Evolutionary conservation across 1,284 basidiomycete genomes (phyloP), one percentile per base, ranked within the genome.

Genomic region (Cystobasidium sp.): DNA sequence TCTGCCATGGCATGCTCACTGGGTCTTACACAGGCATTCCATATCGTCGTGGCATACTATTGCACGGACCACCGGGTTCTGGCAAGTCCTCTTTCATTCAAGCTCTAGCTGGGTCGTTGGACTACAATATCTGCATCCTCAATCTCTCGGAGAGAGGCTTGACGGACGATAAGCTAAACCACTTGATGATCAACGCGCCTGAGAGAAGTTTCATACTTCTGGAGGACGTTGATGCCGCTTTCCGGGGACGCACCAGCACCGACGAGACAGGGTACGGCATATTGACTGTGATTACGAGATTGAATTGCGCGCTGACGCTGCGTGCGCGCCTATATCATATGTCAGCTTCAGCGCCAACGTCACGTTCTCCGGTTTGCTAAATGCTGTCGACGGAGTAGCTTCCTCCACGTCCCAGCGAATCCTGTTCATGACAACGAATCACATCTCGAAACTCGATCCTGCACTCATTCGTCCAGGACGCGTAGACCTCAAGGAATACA

Each of bases 371-470:
- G 97, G 97, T 37, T 90, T 99, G 80, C 85, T 99, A 41, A 99
- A 99, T 80, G 94, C 96, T 5, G 86, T 99, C 3, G 97, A 99
- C 81, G 97, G 97, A 20, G 96, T 99, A 16, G 96, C 95, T 1
- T 95, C 93, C 4, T 93, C 94, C 47, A 94, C 97, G 82, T 83
- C 83, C 37, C 94, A 97, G 80, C 89, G 97, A n/a, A 91, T 99
- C 80, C 89, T 99, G 53, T 99, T 99, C 83, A 93, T 99, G 91
- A 99, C 96, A 0, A 99, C 96, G n/a, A 99, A 99, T 83, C 96
- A 98, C 80, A 83, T 92, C 52, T 88, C 90, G 76, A 86, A 85
- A 76, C 86, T 94, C 20, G 94, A 96, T 80, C 90, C 93, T 9
- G 96, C 97, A 0, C 88, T 99, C 49, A 94, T 99, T 78, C 89